Conservation (phyloP, 1,284 basidiomycete genomes). For the Malassezia japonica region DNA sequence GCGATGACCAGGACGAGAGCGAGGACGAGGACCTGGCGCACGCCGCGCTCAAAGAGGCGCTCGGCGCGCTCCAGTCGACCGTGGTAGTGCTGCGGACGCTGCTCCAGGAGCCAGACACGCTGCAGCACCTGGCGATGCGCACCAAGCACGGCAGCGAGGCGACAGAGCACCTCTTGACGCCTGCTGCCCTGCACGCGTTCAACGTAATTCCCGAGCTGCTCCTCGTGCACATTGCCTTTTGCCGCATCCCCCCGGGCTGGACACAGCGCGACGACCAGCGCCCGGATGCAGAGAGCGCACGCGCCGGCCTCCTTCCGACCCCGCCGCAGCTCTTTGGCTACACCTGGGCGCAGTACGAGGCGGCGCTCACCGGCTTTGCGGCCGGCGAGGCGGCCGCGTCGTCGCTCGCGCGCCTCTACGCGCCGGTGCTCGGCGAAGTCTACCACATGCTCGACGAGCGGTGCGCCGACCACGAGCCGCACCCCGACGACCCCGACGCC, state of each 20-base stretch:
- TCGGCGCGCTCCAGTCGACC: constrained; percentile 38
- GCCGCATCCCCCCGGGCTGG: constrained; percentile 29
- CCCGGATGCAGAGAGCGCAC: neutral
- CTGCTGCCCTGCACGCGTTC: constrained; percentile 26
- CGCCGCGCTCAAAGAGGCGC: constrained; percentile 40
- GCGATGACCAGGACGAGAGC: neutral
- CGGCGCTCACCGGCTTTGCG: constrained; percentile 38
- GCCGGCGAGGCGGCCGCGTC: constrained; percentile 35
- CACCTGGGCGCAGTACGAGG: constrained; percentile 39
- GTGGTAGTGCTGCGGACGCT: constrained; percentile 33
- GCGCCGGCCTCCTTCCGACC: constrained; percentile 19
- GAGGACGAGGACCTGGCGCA: constrained; percentile 40
- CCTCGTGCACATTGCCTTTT: constrained; percentile 39
- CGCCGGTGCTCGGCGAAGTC: neutral
- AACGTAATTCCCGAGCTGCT: constrained; percentile 37
- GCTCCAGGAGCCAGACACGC: constrained; percentile 27
- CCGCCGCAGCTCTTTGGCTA: constrained; percentile 38
- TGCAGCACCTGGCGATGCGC: neutral
- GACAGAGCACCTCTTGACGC: constrained; percentile 10
- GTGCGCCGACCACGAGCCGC: neutral
- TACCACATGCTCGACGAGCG: neutral
- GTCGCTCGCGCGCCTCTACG: constrained; percentile 28
- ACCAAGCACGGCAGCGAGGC: neutral
- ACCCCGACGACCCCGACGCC: neutral
- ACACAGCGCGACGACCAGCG: constrained; percentile 12